Evolutionary conservation across 768 basidiomycete species (phyloP), one percentile per base, ranked within the genome.

Genomic region (Suillus paluster): DNA sequence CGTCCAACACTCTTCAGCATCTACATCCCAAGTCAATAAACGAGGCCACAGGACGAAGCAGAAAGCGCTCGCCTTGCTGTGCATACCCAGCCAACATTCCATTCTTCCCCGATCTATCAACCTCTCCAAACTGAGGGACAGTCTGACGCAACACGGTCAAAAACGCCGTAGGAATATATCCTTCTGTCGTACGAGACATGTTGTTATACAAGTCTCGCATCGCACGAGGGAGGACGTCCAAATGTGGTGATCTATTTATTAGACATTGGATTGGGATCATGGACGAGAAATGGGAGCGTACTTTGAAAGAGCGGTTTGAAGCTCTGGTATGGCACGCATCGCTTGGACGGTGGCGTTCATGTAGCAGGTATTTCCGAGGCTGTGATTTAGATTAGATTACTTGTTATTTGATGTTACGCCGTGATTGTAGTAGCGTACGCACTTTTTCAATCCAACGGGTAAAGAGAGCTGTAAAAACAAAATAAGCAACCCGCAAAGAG

Each of bases 311-410:
- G 93, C 91, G 1, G 81, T 72, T 69, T 91, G 89, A 5, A 99
- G 83, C 68, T 97, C 95, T 2, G 96, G 95, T 55, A 99, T 90
- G 4, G 92, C 88, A 25, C 94, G 91, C 64, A 99, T 83, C n/a
- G 92, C 89, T 79, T 99, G 97, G 1, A 99, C 80, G 2, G 93
- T 94, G 1, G 97, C 88, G 72, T 97, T 99, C 90, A 98, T 94
- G 78, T 99, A 99, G 70, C 97, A 98, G 0, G 96, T 98, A 72
- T 98, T 98, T 39, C 97, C 95, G 41, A 96, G 79, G 70, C 85
- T 87, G 65, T 17, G 19, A n/a, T 10, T n/a, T 5, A 50, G 30
- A 12, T 33, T 30, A 30, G 30, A 30, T 30, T n/a, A 30, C 5
- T 33, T 60, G 55, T 44, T 11, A 50, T 30, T 38, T 34, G 23